Conservation (phyloP, 2,329 filamentous ascomycete genomes). For the Colletotrichum tropicale region DNA sequence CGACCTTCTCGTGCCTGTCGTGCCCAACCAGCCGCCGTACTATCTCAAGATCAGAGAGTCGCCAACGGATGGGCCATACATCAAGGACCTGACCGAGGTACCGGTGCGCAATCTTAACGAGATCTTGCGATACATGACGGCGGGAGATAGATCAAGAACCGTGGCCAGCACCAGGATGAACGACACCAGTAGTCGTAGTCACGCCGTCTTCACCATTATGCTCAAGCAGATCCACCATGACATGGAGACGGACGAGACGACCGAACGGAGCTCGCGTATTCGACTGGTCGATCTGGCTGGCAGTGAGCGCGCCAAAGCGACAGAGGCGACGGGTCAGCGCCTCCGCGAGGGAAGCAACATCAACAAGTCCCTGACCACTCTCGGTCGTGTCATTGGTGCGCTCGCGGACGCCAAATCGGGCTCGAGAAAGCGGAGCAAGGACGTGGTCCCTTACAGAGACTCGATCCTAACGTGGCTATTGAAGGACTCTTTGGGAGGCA, state of each 20-base stretch:
- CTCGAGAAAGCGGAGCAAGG: slow-evolving; percentile 58
- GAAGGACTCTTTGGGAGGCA: slow-evolving; percentile 94
- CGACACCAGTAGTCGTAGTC: slow-evolving; percentile 93
- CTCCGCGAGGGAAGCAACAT: slow-evolving; percentile 96
- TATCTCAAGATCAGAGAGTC: slow-evolving; percentile 98
- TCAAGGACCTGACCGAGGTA: slow-evolving; percentile 94
- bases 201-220: slow-evolving; percentile 97
- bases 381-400: slow-evolving; percentile 94
- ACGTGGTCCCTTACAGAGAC: slow-evolving; percentile 89
- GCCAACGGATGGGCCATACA: slow-evolving; percentile 92
- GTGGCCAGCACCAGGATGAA: slow-evolving; percentile 98
- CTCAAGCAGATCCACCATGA: slow-evolving; percentile 98
- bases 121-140: slow-evolving; percentile 88
- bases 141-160: slow-evolving; percentile 86
- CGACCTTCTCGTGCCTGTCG: slow-evolving; percentile 81
- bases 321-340: slow-evolving; percentile 89
- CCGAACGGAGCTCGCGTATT: slow-evolving; percentile 91
- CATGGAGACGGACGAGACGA: slow-evolving; percentile 96
- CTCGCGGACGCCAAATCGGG: slow-evolving; percentile 72
- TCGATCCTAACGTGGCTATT: slow-evolving; percentile 84
- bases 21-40: slow-evolving; percentile 74
- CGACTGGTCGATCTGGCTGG: slow-evolving; percentile 93
- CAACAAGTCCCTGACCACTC: slow-evolving; percentile 96
- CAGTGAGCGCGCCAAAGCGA: slow-evolving; percentile 92
- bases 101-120: slow-evolving; percentile 87